Conservation (phyloP, 2,329 filamentous ascomycete genomes). For the Aaosphaeria pasadenensis region DNA sequence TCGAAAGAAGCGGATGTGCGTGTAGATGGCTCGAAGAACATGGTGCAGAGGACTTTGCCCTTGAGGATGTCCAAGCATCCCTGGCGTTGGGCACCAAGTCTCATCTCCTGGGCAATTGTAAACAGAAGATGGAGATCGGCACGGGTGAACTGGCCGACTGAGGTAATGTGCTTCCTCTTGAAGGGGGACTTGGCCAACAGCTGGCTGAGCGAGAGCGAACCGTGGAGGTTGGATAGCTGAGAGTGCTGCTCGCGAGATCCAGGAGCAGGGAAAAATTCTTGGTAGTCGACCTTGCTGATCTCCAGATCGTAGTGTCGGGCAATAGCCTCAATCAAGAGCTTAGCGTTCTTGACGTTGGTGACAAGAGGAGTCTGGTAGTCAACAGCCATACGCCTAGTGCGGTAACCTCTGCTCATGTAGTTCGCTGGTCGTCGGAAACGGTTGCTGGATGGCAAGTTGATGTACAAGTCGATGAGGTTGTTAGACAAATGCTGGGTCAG, state of each 20-base stretch:
- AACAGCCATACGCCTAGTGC: conserved; percentile 94
- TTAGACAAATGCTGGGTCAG: conserved; percentile 94
- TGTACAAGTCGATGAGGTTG: conserved; percentile 97
- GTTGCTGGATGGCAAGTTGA: conserved; percentile 99
- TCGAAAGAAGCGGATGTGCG: conserved; percentile 95
- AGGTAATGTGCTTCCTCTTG: conserved; percentile 85
- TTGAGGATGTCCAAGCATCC: conserved; percentile 85
- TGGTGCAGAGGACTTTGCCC: conserved; percentile 80
- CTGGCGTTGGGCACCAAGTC: conserved; percentile 86
- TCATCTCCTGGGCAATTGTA: conserved; percentile 97
- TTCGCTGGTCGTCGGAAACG: conserved; percentile 93
- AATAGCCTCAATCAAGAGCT: conserved; percentile 93
- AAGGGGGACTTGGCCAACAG: conserved; percentile 79
- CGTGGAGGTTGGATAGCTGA: conserved; percentile 54
- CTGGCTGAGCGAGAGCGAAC: conserved; percentile 60
- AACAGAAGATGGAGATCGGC: conserved; percentile 90
- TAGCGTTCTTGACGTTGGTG: conserved; percentile 99
- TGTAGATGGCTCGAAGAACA: conserved; percentile 98
- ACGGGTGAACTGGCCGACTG: conserved; percentile 85
- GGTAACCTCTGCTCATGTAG: conserved; percentile 98
- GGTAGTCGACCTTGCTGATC: conserved; percentile 80
- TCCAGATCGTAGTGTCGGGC: conserved; percentile 83
- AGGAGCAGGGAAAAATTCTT: conserved; percentile 63
- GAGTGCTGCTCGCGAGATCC: conserved; percentile 25
- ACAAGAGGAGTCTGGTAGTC: conserved; percentile 96